A percentile compares a stretch with the other conserved stretches of the same genome.
Evolutionary conservation across 352 stramenopile genomes (phyloP).

Genomic region (Plasmopara halstedii): DNA sequence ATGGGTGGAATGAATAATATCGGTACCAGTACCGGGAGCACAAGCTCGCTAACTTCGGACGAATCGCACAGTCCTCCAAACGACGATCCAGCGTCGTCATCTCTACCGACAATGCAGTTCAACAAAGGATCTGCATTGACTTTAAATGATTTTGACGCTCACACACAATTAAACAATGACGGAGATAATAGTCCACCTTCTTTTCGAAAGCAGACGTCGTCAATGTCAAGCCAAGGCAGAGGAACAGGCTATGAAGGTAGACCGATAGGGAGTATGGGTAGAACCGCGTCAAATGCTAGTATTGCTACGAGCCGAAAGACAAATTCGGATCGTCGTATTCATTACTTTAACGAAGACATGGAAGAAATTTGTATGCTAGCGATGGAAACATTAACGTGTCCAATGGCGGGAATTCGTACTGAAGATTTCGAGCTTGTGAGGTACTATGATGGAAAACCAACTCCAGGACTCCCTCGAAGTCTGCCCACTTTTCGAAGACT

Average conservation of each 20-base stretch:
- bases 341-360: slow-evolving; percentile 87
- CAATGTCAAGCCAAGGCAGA: slow-evolving; percentile 21
- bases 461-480: slow-evolving; percentile 54
- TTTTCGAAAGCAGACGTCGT: slow-evolving; percentile 15
- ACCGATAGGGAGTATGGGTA: slow-evolving; percentile 23
- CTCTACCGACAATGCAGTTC: slow-evolving; percentile 13
- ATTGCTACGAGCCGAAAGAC: slow-evolving; percentile 31
- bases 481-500: slow-evolving; percentile 82
- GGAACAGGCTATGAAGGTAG: slow-evolving; percentile 22
- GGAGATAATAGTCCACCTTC: slow-evolving; percentile 19
- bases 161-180: slow-evolving; percentile 26
- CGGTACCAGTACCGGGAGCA: slow-evolving; percentile 32
- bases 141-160: slow-evolving; percentile 38
- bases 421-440: slow-evolving; percentile 84
- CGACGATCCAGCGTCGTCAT: slow-evolving; percentile 22
- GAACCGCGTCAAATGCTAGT: slow-evolving; percentile 27
- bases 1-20: slow-evolving; percentile 8
- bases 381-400: slow-evolving; percentile 80
- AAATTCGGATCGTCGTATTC: slow-evolving; percentile 45
- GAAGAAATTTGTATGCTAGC: slow-evolving; percentile 83
- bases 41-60: slow-evolving; percentile 43
- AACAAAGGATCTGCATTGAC: slow-evolving; percentile 34
- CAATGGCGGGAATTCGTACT: slow-evolving; percentile 82
- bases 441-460: slow-evolving; percentile 56
- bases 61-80: slow-evolving; percentile 34